Evolutionary conservation across 176 grass and related monocot species (phyloP), one percentile per base, ranked within the genome.

Genomic region (Raddia distichophylla): DNA sequence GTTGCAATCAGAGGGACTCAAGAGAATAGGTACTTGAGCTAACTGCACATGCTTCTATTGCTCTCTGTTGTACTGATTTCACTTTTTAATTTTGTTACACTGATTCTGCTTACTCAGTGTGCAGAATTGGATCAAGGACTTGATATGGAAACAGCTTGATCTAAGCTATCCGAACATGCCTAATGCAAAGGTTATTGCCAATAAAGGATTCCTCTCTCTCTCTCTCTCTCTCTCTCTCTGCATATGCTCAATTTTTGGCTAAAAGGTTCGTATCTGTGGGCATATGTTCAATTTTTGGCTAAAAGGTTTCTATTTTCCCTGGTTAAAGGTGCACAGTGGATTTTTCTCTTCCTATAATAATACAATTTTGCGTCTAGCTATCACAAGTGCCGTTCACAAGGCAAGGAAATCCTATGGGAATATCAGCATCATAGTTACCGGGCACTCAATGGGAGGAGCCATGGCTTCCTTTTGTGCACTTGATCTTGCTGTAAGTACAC

Each of bases 91-190:
- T 27, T 27, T 27, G 17, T 47, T 53, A 17, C 37, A 14, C 50
- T 52, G 37, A 40, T 40, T 40, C 37, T 82, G 34, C 52, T 76
- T 85, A 68, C 33, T 53, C 89, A 98, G 96, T 64, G 71, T 93
- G 54, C 90, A 93, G 75, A 95, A 98, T 75, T 98, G 96, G 96
- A 80, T 95, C 55, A 49, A 85, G 68, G 90, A 98, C 69, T 84
- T 98, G 63, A 67, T 95, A 68, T 98, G 96, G 96, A 92, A 88
- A 75, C 90, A 98, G 60, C 96, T 98, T 83, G 96, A 98, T 84
- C 62, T 98, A 65, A 93, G 90, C 74, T 94, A 92, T 74, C 96
- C 92, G 46, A 66, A 80, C 86, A 95, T 93, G 90, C 86, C 92
- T 15, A 84, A 94, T 47, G 82, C 87, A 48, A 89, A 89, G 87